Evolutionary conservation across 2,329 filamentous ascomycete species (phyloP).

Genomic region (Coniochaeta sp.): DNA sequence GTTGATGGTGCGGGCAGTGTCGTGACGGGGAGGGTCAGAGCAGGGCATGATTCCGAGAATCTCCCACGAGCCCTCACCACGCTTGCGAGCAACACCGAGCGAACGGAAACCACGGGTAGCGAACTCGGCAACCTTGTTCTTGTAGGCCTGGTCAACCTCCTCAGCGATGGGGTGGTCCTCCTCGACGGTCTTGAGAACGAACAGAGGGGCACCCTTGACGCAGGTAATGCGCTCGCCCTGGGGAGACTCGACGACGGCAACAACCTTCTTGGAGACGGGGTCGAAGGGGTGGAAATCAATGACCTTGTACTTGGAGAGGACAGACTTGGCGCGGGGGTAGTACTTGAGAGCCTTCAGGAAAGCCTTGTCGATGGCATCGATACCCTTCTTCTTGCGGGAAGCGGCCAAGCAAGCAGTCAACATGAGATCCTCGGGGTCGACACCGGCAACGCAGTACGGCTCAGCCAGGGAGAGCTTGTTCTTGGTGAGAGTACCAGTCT

Average conservation of each 20-base stretch:
- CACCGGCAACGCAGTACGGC: constrained; percentile 74
- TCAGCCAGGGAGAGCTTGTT: constrained; percentile 87
- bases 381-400: constrained; percentile 91
- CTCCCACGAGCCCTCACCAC: constrained; percentile 74
- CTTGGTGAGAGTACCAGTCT: constrained; percentile 89
- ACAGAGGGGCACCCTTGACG: constrained; percentile 85
- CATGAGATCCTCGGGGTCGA: constrained; percentile 85
- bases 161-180: constrained; percentile 75
- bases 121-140: constrained; percentile 88
- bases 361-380: constrained; percentile 91
- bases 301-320: constrained; percentile 77
- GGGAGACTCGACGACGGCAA: constrained; percentile 74
- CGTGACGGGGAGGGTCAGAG: constrained; percentile 83
- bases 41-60: constrained; percentile 94
- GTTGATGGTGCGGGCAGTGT: constrained; percentile 83
- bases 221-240: constrained; percentile 79
- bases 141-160: constrained; percentile 74
- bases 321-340: constrained; percentile 76
- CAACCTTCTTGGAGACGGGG: constrained; percentile 89
- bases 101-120: constrained; percentile 91
- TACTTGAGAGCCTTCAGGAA: constrained; percentile 79
- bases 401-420: constrained; percentile 84
- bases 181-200: constrained; percentile 81
- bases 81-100: constrained; percentile 87
- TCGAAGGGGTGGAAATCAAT: constrained; percentile 84